Evolutionary conservation across 257 asterid species (phyloP).

Genomic region (Penstemon eatonii): DNA sequence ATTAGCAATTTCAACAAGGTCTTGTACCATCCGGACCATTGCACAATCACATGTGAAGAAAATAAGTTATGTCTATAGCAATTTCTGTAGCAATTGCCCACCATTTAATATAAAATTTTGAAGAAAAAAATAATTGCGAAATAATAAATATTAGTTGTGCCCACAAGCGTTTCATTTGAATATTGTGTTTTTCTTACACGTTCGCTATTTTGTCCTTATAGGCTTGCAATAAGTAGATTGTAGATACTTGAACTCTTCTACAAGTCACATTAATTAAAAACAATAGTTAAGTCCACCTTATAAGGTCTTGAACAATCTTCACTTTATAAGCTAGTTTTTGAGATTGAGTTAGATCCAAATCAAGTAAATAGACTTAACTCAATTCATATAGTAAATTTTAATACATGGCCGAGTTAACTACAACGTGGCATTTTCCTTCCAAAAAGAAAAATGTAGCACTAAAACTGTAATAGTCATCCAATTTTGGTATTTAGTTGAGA

Average conservation of each 20-base stretch:
- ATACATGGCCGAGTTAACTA: no score
- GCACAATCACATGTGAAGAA: slow-evolving; percentile 26
- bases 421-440: no score
- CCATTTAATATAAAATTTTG: not conserved
- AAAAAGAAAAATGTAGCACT: no score
- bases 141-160: not conserved
- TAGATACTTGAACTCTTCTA: slow-evolving; percentile 7
- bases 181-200: no score
- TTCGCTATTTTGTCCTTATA: slow-evolving; percentile 10
- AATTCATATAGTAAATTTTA: no score
- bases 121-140: not conserved
- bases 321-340: no score
- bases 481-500: no score
- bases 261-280: not conserved
- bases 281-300: no score
- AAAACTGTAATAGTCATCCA: no score
- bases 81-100: slow-evolving; percentile 6
- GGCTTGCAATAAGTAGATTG: not conserved
- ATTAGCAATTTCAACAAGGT: not conserved
- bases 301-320: no score
- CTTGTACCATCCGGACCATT: slow-evolving; percentile 34
- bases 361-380: no score
- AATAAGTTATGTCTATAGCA: slow-evolving; percentile 17
- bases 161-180: not conserved
- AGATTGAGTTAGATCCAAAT: no score